Evolutionary conservation across 1,284 basidiomycete species (phyloP).

Genomic region (Volvariella surrecta): DNA sequence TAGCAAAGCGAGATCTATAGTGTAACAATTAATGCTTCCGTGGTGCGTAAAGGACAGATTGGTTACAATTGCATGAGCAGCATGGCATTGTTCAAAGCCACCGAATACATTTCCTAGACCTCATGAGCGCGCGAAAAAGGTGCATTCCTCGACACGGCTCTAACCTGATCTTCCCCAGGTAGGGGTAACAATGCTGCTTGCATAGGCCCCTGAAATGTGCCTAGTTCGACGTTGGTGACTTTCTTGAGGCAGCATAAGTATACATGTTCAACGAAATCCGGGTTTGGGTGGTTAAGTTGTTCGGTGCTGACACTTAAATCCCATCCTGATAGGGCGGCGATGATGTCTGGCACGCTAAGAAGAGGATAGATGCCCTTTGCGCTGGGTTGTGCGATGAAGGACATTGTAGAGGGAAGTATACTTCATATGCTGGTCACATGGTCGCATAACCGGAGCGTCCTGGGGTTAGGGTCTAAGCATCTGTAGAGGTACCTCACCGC

Average conservation of each 20-base stretch:
- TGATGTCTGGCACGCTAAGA: slow-evolving; percentile 54
- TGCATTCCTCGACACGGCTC: slow-evolving; percentile 15
- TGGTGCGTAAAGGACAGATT: slow-evolving; percentile 14
- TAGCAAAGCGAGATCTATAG: slow-evolving; percentile 55
- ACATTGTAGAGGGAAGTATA: no score
- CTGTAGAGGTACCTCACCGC: background rate
- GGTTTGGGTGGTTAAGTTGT: slow-evolving; percentile 61
- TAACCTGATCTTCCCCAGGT: slow-evolving; percentile 45
- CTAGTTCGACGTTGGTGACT: slow-evolving; percentile 56
- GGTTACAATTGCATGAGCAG: slow-evolving; percentile 65
- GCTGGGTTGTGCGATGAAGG: slow-evolving; percentile 14
- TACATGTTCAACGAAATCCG: slow-evolving; percentile 62
- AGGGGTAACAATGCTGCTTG: slow-evolving; percentile 45
- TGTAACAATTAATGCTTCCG: background rate
- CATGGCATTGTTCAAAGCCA: slow-evolving; percentile 50
- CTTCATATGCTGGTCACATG: slow-evolving; percentile 4
- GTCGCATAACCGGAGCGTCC: slow-evolving; percentile 2
- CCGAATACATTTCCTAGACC: slow-evolving; percentile 52
- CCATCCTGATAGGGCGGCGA: slow-evolving; percentile 55
- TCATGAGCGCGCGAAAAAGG: slow-evolving; percentile 4
- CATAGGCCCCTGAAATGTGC: slow-evolving; percentile 51
- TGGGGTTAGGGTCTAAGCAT: slow-evolving; percentile 18
- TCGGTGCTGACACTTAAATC: slow-evolving; percentile 56
- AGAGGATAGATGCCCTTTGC: slow-evolving; percentile 49
- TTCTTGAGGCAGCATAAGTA: slow-evolving; percentile 65